phyloP scores from a whole-genome alignment of 2,329 filamentous ascomycete genomes.

The Arthroderma sp. region DNA sequence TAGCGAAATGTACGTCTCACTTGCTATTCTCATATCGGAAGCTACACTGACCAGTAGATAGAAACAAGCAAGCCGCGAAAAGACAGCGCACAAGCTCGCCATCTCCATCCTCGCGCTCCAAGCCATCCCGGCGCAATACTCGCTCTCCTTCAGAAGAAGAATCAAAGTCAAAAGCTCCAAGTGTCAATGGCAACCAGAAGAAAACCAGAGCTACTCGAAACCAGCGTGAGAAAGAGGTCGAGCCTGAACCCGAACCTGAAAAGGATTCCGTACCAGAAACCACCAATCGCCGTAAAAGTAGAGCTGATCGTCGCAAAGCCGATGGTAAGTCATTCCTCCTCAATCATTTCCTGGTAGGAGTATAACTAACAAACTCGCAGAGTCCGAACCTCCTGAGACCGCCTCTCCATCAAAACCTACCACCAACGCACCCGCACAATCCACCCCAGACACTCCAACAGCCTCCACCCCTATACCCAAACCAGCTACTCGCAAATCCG shows the following conservation, averaged over 20 bases:
- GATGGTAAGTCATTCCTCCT: conserved; percentile 51
- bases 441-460: conserved; percentile 34
- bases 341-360: not conserved
- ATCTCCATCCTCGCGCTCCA: conserved; percentile 50
- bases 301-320: conserved; percentile 65
- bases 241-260: conserved; percentile 57
- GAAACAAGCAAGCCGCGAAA: conserved; percentile 60
- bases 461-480: conserved; percentile 26
- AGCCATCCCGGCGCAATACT: conserved; percentile 35
- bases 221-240: conserved; percentile 38
- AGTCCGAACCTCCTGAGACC: conserved; percentile 59
- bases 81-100: conserved; percentile 72
- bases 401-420: conserved; percentile 41
- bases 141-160: conserved; percentile 55
- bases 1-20: conserved; percentile 71
- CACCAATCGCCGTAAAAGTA: conserved; percentile 66
- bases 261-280: conserved; percentile 57
- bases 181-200: conserved; percentile 36
- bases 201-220: conserved; percentile 49
- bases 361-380: conserved; percentile 21
- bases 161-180: conserved; percentile 29
- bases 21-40: not conserved
- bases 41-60: conserved; percentile 26
- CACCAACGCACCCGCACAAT: conserved; percentile 28
- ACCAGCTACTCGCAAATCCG: conserved; percentile 47